Conservation (phyloP, 805 yeast genomes). For the Saitoella complicata region DNA sequence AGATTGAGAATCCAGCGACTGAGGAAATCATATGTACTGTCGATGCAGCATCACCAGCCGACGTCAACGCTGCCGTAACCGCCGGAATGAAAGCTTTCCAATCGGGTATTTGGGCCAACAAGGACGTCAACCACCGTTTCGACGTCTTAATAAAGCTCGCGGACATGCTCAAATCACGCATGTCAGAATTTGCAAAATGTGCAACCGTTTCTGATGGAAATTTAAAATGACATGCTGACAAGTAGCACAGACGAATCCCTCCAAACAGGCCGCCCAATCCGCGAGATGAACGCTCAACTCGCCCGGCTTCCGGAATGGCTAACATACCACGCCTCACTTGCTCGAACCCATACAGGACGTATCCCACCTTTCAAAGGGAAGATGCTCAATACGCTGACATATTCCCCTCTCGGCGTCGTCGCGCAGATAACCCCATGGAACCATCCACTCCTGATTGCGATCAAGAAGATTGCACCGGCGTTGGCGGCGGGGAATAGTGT, state of each 20-base stretch:
- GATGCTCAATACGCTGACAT: background rate
- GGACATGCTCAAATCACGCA: background rate
- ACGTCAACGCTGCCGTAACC: background rate
- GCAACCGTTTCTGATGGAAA: background rate
- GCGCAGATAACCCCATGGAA: conserved; percentile 63
- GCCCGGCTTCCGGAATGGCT: background rate
- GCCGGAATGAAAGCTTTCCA: background rate
- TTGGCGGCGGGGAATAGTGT: conserved; percentile 63
- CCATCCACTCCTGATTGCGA: conserved; percentile 34
- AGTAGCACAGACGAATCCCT: background rate
- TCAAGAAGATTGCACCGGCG: conserved; percentile 75
- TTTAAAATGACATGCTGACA: too few relatives aligned
- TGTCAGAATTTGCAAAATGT: background rate
- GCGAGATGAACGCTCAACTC: background rate
- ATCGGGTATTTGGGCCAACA: conserved; percentile 1
- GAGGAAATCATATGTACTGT: background rate
- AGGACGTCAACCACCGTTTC: background rate
- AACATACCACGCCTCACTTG: background rate
- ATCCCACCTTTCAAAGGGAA: background rate
- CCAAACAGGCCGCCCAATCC: background rate
- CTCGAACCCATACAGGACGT: background rate
- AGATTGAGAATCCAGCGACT: conserved; percentile 1
- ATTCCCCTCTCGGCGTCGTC: conserved; percentile 28
- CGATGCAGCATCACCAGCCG: background rate
- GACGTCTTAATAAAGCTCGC: background rate